Base-by-base conservation (phyloP, 257 asterid genomes). In the Fraxinus americana region DNA sequence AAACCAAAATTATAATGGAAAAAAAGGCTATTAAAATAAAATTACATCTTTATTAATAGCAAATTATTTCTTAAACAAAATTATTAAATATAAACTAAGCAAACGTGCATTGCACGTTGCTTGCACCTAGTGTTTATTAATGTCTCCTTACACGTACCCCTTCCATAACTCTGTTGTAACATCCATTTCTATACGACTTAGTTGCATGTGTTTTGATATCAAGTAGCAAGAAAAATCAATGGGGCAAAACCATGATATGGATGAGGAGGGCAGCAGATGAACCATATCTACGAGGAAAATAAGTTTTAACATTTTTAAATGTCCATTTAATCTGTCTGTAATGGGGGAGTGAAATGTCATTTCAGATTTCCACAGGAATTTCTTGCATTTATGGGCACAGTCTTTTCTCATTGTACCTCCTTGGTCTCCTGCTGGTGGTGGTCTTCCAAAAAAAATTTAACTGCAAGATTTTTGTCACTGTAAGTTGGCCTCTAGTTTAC, bases 201-300 rank as follows among this genome's bases (percentile, higher is more conserved):
- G 77, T 54, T 17, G 65, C 65, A 7, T 19, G n/a, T 7, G 25
- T 54, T 19, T 8, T n/a, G 11, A 54, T 54, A 54, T 54, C 65
- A 54, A 54, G 27, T 19, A 54, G n/a, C 25, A 61, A 34, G 19
- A 72, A 38, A 36, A 70, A 34, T 67, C 38, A 61, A 41, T 39
- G 25, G 68, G 50, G 50, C 50, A 41, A 50, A 70, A 71, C 66
- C 41, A 59, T 50, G 70, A 48, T 32, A 48, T 19, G 38, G 70
- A 16, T 16, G 21, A 52, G 63, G 11, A 5, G 63, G 25, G 54
- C 25, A 19, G 54, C 54, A 45, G 54, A 54, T 54, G 65, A 54
- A 29, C 17, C 45, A 25, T 72, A 7, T n/a, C 5, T 9, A 30
- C 27, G 43, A 23, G 43, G 50, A 41, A 41, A 41, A 41, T 10